Percentiles rank a stretch among this genome's conserved stretches.
Conservation (phyloP, 768 basidiomycete genomes). For the Amanita inopinata region DNA sequence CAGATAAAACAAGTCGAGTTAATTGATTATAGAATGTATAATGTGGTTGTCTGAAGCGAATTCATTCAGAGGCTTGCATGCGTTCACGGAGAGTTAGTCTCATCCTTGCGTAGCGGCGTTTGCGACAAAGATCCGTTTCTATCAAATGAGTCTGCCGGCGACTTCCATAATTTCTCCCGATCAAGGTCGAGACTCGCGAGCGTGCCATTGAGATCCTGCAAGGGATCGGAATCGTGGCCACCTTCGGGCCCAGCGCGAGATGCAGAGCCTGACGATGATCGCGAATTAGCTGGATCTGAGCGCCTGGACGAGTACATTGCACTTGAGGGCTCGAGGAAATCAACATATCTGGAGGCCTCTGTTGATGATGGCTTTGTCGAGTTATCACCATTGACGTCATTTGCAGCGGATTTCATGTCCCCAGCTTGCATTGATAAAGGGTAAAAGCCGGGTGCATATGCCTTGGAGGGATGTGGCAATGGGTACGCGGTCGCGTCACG, state of each 20-base stretch:
- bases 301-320: constrained; percentile 30
- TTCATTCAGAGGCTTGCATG: background rate
- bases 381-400: constrained; percentile 13
- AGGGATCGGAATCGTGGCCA: constrained; percentile 36
- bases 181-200: constrained; percentile 69
- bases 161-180: constrained; percentile 11
- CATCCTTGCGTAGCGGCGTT: background rate
- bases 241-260: constrained; percentile 14
- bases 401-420: constrained; percentile 25
- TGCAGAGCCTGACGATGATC: constrained; percentile 42
- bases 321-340: constrained; percentile 34
- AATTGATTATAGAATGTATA: constrained; percentile 6
- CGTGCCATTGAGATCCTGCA: constrained; percentile 69
- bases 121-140: background rate
- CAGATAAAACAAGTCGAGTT: constrained; percentile 4
- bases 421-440: constrained; percentile 21
- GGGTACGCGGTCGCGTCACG: constrained; percentile 20
- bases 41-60: background rate
- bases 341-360: constrained; percentile 33
- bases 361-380: constrained; percentile 33
- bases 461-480: constrained; percentile 39
- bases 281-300: constrained; percentile 41
- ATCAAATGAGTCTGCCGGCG: constrained; percentile 1
- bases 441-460: constrained; percentile 43
- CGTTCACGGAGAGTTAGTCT: background rate